Conservation (phyloP, 805 yeast species). For the Wickerhamomyces chaumierensis region DNA sequence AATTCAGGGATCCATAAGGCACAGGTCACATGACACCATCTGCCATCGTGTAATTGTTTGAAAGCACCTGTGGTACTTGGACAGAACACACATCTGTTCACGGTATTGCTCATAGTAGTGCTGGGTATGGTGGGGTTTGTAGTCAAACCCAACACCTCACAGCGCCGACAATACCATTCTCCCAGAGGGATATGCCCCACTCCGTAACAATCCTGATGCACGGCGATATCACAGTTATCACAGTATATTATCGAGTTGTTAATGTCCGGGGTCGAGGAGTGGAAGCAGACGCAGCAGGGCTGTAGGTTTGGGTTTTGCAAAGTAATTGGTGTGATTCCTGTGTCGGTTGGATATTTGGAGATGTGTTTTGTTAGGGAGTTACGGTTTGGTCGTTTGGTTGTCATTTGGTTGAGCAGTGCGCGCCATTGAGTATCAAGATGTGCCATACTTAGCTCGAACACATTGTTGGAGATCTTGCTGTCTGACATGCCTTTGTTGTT, state of each 20-base stretch:
- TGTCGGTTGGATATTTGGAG: too few species aligned
- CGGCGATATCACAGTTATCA: constrained; percentile 94
- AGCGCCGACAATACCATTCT: constrained; percentile 85
- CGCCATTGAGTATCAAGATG: background rate
- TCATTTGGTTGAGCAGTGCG: too few species aligned
- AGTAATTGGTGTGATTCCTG: too few species aligned
- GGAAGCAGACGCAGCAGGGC: background rate
- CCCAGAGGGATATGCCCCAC: constrained; percentile 95
- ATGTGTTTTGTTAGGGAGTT: too few species aligned
- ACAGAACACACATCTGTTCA: constrained; percentile 85
- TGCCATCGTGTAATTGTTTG: constrained; percentile 74
- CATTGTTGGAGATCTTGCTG: background rate
- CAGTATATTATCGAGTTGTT: constrained; percentile 88
- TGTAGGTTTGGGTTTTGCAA: too few species aligned
- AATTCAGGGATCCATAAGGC: constrained; percentile 88
- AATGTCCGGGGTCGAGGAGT: constrained; percentile 25
- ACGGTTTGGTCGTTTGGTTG: too few species aligned
- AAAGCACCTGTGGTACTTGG: constrained; percentile 88
- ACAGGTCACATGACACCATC: constrained; percentile 90
- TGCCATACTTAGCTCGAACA: background rate
- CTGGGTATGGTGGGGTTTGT: too few species aligned
- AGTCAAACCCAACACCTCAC: constrained; percentile 53
- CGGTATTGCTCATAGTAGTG: too few species aligned
- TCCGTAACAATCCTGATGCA: constrained; percentile 96
- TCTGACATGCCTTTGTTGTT: background rate